phyloP scores from a whole-genome alignment of 768 basidiomycete genomes.

The Exidia glandulosa region DNA sequence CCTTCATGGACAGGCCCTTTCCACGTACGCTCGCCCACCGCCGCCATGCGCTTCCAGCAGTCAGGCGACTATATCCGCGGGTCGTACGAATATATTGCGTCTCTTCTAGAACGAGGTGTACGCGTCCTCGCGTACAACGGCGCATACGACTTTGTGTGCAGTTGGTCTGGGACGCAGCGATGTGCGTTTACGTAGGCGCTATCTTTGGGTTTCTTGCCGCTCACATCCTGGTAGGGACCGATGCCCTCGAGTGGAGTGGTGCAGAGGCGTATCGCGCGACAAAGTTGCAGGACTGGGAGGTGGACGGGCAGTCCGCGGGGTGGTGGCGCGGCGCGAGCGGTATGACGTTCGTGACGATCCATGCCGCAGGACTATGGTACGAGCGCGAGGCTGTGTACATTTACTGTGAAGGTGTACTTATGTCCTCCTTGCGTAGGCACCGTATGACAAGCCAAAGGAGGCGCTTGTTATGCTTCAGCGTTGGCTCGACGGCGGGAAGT shows the following conservation, averaged over 20 bases:
- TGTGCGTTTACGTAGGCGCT: not conserved
- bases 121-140: conserved; percentile 3
- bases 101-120: conserved; percentile 1
- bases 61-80: not conserved
- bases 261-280: not conserved
- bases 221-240: not conserved
- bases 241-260: not conserved
- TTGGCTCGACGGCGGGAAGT: no score
- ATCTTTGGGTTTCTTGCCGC: no score
- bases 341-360: not conserved
- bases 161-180: not conserved
- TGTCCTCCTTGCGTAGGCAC: no score
- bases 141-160: conserved; percentile 1
- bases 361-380: not conserved
- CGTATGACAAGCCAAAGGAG: no score
- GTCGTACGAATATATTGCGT: not conserved
- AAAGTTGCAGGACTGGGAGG: not conserved
- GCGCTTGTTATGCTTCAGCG: no score
- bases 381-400: not conserved
- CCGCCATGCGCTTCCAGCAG: not conserved
- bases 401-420: not conserved
- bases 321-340: not conserved
- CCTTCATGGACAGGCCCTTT: not conserved
- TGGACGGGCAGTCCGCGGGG: not conserved
- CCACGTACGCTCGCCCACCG: not conserved